Conservation (phyloP, 345 rosid species). For the Lumnitzera racemosa region DNA sequence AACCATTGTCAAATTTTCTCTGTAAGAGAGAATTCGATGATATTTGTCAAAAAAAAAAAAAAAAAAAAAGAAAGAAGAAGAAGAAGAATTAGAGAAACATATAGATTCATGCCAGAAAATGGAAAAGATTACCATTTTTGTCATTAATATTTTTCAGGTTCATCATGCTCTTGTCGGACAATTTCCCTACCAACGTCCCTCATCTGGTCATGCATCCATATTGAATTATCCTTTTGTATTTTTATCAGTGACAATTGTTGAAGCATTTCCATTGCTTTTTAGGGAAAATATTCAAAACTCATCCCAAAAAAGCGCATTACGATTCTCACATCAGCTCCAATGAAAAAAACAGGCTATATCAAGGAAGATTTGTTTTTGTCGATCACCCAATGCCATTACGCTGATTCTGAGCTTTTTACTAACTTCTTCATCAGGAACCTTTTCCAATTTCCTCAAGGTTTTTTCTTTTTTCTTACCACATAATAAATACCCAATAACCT, state of each 20-base stretch:
- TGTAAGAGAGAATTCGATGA: no score
- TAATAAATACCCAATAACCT: constrained; percentile 1
- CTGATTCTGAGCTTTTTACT: constrained; percentile 1
- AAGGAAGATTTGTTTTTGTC: constrained; percentile 1
- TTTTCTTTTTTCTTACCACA: background rate
- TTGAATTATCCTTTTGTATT: background rate
- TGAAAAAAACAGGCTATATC: constrained; percentile 11
- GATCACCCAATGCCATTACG: constrained; percentile 1
- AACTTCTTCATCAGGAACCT: background rate
- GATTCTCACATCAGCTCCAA: constrained; percentile 1
- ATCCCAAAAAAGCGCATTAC: background rate
- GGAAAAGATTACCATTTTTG: background rate
- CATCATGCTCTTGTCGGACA: background rate
- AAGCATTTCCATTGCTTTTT: background rate
- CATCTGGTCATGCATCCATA: constrained; percentile 11
- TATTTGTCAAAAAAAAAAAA: no score
- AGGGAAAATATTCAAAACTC: background rate
- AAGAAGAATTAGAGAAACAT: no score
- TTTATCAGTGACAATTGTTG: background rate
- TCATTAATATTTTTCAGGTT: background rate
- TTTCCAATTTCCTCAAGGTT: background rate
- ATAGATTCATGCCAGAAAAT: no score
- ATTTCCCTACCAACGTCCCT: constrained; percentile 7
- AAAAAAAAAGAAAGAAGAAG: no score
- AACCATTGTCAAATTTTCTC: no score